These are phyloP conservation scores for Knoxia roxburghii DNA, from an alignment of 257 asterid genomes.

Conservation along the genomic window DNA sequence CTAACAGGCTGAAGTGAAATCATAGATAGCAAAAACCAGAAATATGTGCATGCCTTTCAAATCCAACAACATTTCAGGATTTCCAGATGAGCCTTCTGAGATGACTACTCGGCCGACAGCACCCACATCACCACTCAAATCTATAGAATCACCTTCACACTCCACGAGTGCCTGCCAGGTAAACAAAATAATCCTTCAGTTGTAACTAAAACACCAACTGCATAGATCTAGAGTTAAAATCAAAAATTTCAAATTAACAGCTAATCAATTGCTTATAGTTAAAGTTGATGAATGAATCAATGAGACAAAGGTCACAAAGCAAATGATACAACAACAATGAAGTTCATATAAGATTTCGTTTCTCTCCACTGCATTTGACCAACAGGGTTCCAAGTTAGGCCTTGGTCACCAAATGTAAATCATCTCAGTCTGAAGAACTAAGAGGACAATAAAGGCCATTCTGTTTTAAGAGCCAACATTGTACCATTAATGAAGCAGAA, in stretches of 20 bases:
- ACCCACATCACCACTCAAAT: conserved; percentile 93
- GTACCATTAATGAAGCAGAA: background rate
- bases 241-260: background rate
- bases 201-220: conserved; percentile 1
- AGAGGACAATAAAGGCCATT: background rate
- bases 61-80: conserved; percentile 72
- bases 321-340: background rate
- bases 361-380: background rate
- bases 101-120: conserved; percentile 76
- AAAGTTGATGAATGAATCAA: background rate
- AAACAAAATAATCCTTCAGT: conserved; percentile 3
- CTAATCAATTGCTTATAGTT: background rate
- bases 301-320: background rate
- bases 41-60: conserved; percentile 60
- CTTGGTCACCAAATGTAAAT: background rate
- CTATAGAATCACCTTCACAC: conserved; percentile 89
- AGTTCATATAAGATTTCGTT: background rate
- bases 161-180: conserved; percentile 70
- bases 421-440: background rate
- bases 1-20: background rate
- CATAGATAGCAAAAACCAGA: background rate
- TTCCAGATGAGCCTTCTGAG: conserved; percentile 55
- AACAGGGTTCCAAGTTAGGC: background rate
- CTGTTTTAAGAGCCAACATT: background rate
- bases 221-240: background rate